Base-by-base conservation (phyloP, 1,284 basidiomycete genomes). In the Wallemia ichthyophaga region DNA sequence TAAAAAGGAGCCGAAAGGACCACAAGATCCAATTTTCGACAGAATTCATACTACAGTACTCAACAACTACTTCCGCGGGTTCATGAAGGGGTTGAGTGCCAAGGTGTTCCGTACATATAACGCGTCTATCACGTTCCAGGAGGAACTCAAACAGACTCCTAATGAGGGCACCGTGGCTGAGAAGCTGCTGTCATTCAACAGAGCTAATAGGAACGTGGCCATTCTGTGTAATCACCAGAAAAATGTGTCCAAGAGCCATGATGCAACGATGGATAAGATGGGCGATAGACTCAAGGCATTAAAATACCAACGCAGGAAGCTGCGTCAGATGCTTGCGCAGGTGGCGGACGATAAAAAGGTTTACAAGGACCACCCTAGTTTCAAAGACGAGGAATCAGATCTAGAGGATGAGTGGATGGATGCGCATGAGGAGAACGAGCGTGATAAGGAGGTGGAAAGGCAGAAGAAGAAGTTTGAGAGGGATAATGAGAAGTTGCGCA, bases 21-120 rank as follows among this genome's bases (percentile, higher is more conserved):
- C 85, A 61, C 80, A 80, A 17, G 92, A 98, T 67, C 80, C 83
- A 62, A 71, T 98, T 60, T 98, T 99, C 66, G 94, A 96, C 72
- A 85, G 89, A 57, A 60, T 69, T 13, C 66, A 94, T 87, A 92
- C 89, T 0, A 71, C 76, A 1, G 72, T 75, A 1, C 72, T 96
- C 62, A 96, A 96, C 73, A 89, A 88, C 67, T 85, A 94, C 70
- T 75, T 96, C 60, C 78, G 78, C 55, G 78, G 77, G 48, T 87
- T 92, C 69, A 96, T 95, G 89, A 85, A 88, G 64, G 91, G 91
- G 19, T 76, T 96, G 25, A 91, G 89, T 1, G 89, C 89, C 59
- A 96, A 95, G 70, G 89, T 96, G 24, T 96, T 96, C 76, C 89
- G 89, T 86, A 96, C 89, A 60, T 96, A 85, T 73, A 96, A 96